Percentiles rank a stretch among this genome's conserved stretches.
These are phyloP conservation scores for Rhodosporidiobolus sp. DNA, from an alignment of 768 basidiomycete species.

Conservation along the genomic window DNA sequence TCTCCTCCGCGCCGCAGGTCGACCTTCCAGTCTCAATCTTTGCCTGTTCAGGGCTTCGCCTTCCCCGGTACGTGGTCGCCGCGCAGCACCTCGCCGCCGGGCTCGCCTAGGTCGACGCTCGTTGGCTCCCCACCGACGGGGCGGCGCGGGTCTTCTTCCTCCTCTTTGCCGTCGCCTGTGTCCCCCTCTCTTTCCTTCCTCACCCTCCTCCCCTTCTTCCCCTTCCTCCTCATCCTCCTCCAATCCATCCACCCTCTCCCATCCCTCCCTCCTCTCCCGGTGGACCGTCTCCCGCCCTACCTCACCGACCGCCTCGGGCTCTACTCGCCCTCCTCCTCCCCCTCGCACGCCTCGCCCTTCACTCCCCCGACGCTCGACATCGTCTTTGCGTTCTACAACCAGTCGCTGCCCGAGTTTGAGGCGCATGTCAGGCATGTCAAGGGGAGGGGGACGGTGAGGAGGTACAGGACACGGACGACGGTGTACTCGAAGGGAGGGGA, in stretches of 20 bases:
- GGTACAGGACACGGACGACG: neutral
- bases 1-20: neutral
- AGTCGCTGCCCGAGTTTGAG: neutral
- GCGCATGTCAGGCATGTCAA: slow-evolving; percentile 1
- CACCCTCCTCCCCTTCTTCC: slow-evolving; percentile 2
- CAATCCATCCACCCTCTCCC: neutral
- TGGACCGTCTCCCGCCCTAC: neutral
- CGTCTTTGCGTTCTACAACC: slow-evolving; percentile 7
- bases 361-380: slow-evolving; percentile 8
- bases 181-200: neutral
- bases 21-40: neutral
- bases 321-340: neutral
- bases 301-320: slow-evolving; percentile 8
- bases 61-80: neutral
- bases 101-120: neutral
- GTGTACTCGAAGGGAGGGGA: slow-evolving; percentile 8
- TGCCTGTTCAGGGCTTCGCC: neutral
- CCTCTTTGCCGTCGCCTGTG: neutral
- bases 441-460: neutral
- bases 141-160: no score
- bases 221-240: slow-evolving; percentile 1
- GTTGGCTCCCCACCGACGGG: neutral
- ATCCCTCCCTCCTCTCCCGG: neutral
- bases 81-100: neutral
- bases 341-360: neutral